A percentile compares a stretch with the other conserved stretches of the same genome.
Evolutionary conservation across 441 rosid genomes (phyloP).

Genomic region (Arabidopsis hybrid): DNA sequence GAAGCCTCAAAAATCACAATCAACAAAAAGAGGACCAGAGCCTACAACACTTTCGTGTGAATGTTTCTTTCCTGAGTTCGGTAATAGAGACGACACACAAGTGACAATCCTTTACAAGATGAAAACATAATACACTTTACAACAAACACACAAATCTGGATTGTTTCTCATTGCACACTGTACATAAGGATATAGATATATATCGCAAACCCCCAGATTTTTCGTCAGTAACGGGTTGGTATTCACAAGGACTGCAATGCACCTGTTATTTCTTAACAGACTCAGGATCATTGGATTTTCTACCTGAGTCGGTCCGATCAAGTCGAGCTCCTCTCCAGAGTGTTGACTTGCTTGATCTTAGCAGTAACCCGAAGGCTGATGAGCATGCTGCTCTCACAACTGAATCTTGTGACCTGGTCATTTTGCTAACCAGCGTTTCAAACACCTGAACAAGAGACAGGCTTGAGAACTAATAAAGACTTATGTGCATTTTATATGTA

Average conservation of each 20-base stretch:
- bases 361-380: slow-evolving; percentile 77
- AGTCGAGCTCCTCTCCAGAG: slow-evolving; percentile 75
- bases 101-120: slow-evolving; percentile 8
- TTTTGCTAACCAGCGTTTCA: slow-evolving; percentile 82
- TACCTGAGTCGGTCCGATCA: slow-evolving; percentile 59
- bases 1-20: slow-evolving; percentile 32
- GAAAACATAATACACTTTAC: slow-evolving; percentile 33
- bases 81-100: slow-evolving; percentile 25
- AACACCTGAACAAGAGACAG: slow-evolving; percentile 62
- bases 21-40: slow-evolving; percentile 32
- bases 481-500: slow-evolving; percentile 15
- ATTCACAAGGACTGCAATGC: slow-evolving; percentile 28
- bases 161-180: slow-evolving; percentile 31
- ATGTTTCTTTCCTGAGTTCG: slow-evolving; percentile 32
- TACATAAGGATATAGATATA: slow-evolving; percentile 8
- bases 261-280: slow-evolving; percentile 36
- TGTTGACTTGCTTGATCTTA: slow-evolving; percentile 70
- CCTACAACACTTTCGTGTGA: slow-evolving; percentile 33
- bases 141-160: slow-evolving; percentile 36
- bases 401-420: slow-evolving; percentile 81
- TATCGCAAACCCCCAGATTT: slow-evolving; percentile 12
- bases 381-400: slow-evolving; percentile 90
- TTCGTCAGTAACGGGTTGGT: slow-evolving; percentile 27
- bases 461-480: slow-evolving; percentile 21
- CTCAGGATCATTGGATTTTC: slow-evolving; percentile 51